phyloP scores from a whole-genome alignment of 768 basidiomycete genomes.

The Pulveroboletus sp. region DNA sequence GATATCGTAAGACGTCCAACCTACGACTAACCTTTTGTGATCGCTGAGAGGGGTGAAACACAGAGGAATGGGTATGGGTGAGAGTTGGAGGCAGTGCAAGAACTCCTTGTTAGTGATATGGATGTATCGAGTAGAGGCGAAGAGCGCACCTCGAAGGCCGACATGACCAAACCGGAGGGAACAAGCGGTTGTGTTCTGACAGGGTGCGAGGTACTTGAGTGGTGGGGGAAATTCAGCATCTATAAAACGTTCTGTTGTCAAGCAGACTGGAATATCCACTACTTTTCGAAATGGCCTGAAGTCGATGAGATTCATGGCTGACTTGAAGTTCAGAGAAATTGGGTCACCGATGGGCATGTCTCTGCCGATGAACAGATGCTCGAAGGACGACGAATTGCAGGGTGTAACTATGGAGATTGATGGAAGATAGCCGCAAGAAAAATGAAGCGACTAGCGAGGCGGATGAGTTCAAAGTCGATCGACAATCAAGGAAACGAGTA shows the following conservation, averaged over 20 bases:
- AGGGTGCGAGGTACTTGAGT: slow-evolving; percentile 10
- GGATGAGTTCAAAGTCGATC: slow-evolving; percentile 13
- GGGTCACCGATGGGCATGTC: neutral
- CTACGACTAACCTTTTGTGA: slow-evolving; percentile 10
- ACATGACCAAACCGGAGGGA: slow-evolving; percentile 8
- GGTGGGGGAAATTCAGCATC: slow-evolving; percentile 2
- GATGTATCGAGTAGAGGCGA: slow-evolving; percentile 11
- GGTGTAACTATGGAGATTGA: slow-evolving; percentile 12
- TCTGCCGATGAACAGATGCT: slow-evolving; percentile 8
- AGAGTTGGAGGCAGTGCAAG: slow-evolving; percentile 15
- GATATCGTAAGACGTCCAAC: slow-evolving; percentile 2
- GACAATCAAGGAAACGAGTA: slow-evolving; percentile 9
- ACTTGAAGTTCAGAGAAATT: slow-evolving; percentile 3
- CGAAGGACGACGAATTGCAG: slow-evolving; percentile 15
- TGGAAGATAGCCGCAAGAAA: slow-evolving; percentile 10
- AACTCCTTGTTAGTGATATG: slow-evolving; percentile 17
- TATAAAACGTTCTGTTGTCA: too few species aligned
- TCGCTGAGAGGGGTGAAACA: slow-evolving; percentile 16
- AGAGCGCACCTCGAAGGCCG: slow-evolving; percentile 14
- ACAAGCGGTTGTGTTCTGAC: slow-evolving; percentile 16
- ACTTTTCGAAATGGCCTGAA: too few species aligned
- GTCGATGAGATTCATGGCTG: slow-evolving; percentile 10
- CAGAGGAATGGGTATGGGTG: slow-evolving; percentile 8
- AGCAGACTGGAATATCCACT: too few species aligned
- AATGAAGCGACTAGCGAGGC: slow-evolving; percentile 16